These are phyloP conservation scores for Rhizopus microsporus DNA, from an alignment of 371 early-diverging fungal genomes.

Conservation along the genomic window DNA sequence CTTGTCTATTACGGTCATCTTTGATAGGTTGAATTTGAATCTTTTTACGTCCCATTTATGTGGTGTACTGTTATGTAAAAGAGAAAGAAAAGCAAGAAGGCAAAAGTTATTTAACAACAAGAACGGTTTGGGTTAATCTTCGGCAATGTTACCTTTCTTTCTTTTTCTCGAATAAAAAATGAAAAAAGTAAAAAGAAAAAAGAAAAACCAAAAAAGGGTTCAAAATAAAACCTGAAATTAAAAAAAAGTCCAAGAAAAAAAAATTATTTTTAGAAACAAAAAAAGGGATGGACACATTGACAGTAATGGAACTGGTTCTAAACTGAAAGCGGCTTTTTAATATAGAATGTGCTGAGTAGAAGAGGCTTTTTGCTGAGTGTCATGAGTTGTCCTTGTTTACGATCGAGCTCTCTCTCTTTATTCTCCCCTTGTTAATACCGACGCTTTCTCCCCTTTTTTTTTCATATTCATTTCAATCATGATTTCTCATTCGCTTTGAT, in stretches of 20 bases:
- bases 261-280: background rate
- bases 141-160: too few relatives aligned
- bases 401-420: too few relatives aligned
- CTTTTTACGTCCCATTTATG: conserved; percentile 91
- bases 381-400: too few relatives aligned
- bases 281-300: background rate
- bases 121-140: too few relatives aligned
- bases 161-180: too few relatives aligned
- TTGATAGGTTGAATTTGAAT: conserved; percentile 94
- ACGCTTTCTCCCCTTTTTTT: background rate
- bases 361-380: too few relatives aligned
- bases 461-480: background rate
- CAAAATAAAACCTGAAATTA: background rate
- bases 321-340: background rate
- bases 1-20: conserved; percentile 93
- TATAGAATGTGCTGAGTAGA: too few relatives aligned
- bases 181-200: background rate
- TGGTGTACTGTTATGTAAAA: background rate
- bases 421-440: background rate
- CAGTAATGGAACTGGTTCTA: background rate
- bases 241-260: background rate
- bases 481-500: background rate
- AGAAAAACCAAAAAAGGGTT: conserved; percentile 1
- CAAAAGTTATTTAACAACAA: too few relatives aligned
- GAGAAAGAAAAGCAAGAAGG: background rate